Conservation (phyloP, 1,284 basidiomycete species). For the Grifola frondosa region DNA sequence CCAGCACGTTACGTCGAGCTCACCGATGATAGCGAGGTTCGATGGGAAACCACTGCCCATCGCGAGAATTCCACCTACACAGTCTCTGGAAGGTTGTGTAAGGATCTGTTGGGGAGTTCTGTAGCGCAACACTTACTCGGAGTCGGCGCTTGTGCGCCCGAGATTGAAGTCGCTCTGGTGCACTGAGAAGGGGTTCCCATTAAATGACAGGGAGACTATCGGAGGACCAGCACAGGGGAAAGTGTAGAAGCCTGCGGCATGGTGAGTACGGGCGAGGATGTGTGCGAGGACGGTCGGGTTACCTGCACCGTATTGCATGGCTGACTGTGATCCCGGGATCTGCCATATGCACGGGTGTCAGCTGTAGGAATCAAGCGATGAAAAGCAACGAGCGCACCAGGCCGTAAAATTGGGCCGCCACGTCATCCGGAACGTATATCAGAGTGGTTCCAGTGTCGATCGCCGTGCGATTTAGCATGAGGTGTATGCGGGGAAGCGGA, state of each 20-base stretch:
- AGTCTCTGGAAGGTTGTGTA: conserved; percentile 41
- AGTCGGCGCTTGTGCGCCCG: conserved; percentile 38
- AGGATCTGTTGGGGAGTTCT: too few relatives aligned
- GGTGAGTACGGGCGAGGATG: neutral
- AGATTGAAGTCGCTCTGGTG: conserved; percentile 67
- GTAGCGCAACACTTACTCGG: conserved; percentile 27
- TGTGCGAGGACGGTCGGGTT: conserved; percentile 1
- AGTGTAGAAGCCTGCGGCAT: conserved; percentile 46
- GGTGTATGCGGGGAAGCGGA: neutral
- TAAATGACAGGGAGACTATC: conserved; percentile 52
- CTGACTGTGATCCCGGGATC: conserved; percentile 49
- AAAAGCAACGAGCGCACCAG: conserved; percentile 28
- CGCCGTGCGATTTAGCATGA: conserved; percentile 30
- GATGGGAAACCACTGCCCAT: conserved; percentile 45
- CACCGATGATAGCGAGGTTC: conserved; percentile 62
- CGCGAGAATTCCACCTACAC: conserved; percentile 69
- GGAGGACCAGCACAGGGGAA: conserved; percentile 46
- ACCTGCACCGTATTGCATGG: conserved; percentile 45
- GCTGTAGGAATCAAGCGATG: neutral
- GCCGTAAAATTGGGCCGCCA: conserved; percentile 43
- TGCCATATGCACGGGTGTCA: conserved; percentile 18
- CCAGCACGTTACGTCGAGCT: conserved; percentile 15
- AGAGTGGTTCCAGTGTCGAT: conserved; percentile 64
- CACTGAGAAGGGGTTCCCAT: conserved; percentile 49
- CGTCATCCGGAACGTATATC: conserved; percentile 47